Evolutionary conservation across 257 asterid genomes (phyloP), one percentile per base, ranked within the genome.

Genomic region (Penstemon davidsonii): DNA sequence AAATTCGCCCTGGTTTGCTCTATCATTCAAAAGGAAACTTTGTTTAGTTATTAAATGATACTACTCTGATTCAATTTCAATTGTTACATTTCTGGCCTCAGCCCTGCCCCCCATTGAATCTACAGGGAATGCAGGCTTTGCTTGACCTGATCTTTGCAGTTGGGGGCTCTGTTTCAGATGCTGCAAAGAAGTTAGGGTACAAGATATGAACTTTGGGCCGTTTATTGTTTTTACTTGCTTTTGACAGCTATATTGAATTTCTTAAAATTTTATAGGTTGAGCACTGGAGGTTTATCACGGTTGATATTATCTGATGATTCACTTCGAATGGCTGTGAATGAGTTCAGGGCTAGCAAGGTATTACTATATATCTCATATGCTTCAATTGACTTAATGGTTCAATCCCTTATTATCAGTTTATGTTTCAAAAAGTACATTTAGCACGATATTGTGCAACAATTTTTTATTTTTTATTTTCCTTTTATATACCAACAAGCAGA

Each of bases 91-190:
- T 53, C 46, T 43, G 55, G 12, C 33, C 45, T 15, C 18, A 25
- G 49, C 52, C 67, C 42, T 50, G 15, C 18, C 7, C 44, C 44
- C 46, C 57, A 25, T 25, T 42, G 66, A 60, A 65, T 77, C 57
- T 55, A 45, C 82, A 90, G 98, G 98, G 98, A 74, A 84, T 90
- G 96, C 98, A 92, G 83, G 97, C 97, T 73, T 77, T 92, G 77
- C 82, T 92, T 25, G 98, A 92, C 83, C 84, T 92, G 69, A 73
- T 90, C 57, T 82, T 86, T 85, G 97, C 90, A 13, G 87, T 84
- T 15, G 87, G 80, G 66, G 98, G 98, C 52, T 90, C 97, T 57
- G 91, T 92, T 71, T 68, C 96, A 59, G 97, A 89, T 59, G 91
- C 97, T 59, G 95, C 97, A 41, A 86, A 80, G 83, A 90, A 81